Evolutionary conservation across 257 asterid genomes (phyloP).

Genomic region (Jaltomata sinuosa): DNA sequence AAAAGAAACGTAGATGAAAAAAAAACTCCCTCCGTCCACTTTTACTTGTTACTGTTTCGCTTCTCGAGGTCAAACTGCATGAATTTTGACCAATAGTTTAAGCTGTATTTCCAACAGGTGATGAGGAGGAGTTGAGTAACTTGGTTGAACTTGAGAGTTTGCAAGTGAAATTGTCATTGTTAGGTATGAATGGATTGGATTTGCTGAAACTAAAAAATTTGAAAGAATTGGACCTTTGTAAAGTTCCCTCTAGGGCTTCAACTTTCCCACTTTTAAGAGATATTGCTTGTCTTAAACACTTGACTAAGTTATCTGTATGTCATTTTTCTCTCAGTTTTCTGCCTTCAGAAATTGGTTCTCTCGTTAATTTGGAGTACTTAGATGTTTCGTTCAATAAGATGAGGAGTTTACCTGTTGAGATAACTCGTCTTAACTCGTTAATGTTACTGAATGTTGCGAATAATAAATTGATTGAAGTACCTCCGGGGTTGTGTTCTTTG

Average conservation of each 20-base stretch:
- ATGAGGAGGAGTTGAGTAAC: constrained; percentile 47
- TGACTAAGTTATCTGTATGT: constrained; percentile 80
- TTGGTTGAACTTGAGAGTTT: constrained; percentile 60
- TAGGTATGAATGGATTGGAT: constrained; percentile 66
- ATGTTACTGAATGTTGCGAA: constrained; percentile 56
- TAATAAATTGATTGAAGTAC: too few species aligned
- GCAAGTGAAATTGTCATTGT: constrained; percentile 65
- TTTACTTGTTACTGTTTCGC: too few species aligned
- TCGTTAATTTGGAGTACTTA: too few species aligned
- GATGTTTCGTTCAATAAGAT: too few species aligned
- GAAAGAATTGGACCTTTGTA: constrained; percentile 83
- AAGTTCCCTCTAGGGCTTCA: constrained; percentile 67
- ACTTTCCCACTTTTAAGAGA: constrained; percentile 59
- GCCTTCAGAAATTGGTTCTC: too few species aligned
- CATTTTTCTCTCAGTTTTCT: constrained; percentile 92
- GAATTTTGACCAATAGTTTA: too few species aligned
- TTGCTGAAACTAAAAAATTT: constrained; percentile 52
- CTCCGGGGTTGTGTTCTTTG: too few species aligned
- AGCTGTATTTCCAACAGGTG: too few species aligned
- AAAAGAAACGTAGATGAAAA: too few species aligned
- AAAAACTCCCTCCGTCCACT: too few species aligned
- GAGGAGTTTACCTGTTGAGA: too few species aligned
- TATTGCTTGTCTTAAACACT: constrained; percentile 56
- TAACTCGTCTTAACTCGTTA: constrained; percentile 47
- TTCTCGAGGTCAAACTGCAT: too few species aligned